A percentile compares a stretch with the other conserved stretches of the same genome.
These are phyloP conservation scores for Yamadazyma siamensis DNA, from an alignment of 1,139 yeast genomes.

Conservation along the genomic window DNA sequence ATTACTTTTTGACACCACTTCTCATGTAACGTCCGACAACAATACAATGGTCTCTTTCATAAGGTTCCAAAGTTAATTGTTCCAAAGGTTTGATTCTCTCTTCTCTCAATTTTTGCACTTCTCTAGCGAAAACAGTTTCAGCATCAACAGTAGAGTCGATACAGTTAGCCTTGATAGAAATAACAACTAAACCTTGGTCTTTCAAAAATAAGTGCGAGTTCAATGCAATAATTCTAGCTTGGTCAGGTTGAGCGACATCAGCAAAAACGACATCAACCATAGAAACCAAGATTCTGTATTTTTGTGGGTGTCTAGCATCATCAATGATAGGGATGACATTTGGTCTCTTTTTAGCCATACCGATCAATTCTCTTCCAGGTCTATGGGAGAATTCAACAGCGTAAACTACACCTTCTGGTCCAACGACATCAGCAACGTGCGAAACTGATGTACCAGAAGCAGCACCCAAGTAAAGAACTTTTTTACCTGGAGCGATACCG, in stretches of 20 bases:
- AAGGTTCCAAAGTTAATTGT: conserved; percentile 97
- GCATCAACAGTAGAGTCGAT: conserved; percentile 99
- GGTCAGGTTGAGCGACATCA: conserved; percentile 99
- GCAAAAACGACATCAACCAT: conserved; percentile 99
- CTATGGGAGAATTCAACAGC: conserved; percentile 99
- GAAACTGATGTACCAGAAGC: conserved; percentile 99
- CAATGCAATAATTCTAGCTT: conserved; percentile 98
- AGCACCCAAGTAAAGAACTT: conserved; percentile 97
- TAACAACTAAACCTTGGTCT: conserved; percentile 97
- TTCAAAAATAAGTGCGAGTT: conserved; percentile 97
- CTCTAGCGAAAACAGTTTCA: conserved; percentile 98
- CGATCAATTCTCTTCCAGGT: conserved; percentile 98
- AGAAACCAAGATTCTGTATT: conserved; percentile 97
- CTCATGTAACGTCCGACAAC: conserved; percentile 96
- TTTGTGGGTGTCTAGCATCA: conserved; percentile 99
- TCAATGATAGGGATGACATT: conserved; percentile 97
- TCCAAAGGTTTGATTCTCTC: conserved; percentile 98
- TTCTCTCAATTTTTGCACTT: conserved; percentile 97
- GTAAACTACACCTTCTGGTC: conserved; percentile 97
- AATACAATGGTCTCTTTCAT: conserved; percentile 99
- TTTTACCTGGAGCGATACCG: conserved; percentile 96
- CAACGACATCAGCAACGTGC: conserved; percentile 97
- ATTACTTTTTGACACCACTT: conserved; percentile 65
- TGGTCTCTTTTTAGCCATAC: conserved; percentile 99
- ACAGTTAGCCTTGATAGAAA: conserved; percentile 99